Base-by-base conservation (phyloP, 139 green algal genomes). In the Micractinium conductrix region DNA sequence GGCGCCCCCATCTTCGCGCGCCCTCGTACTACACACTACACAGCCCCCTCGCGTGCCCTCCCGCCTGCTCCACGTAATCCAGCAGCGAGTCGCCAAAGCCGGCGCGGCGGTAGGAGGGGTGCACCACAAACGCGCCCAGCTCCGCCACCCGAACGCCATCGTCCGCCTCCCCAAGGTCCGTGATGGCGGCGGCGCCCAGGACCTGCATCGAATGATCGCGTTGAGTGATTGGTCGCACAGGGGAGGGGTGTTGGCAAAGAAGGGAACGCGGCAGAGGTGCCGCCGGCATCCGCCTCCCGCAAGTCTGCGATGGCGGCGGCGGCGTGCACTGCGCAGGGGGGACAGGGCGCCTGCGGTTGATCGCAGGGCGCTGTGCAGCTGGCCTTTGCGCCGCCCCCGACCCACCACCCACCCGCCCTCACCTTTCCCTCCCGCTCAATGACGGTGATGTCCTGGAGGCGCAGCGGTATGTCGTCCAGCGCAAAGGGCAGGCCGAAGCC, bases 71-170 rank as follows among this genome's bases (percentile, higher is more conserved):
- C 30, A 93, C 84, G 37, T 91, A 93, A 71, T 93, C 94, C 69
- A 99, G 90, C 88, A 99, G 80, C 40, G 87, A 91, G 91, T 99
- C 97, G 24, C 97, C 97, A 21, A 94, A 91, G 26, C 97, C 97
- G 4, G 89, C 89, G 55, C 93, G 89, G 12, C 95, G 88, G 89
- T 91, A 96, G 10, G 89, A 76, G 0, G 91, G 83, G 79, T 93
- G 83, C 28, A 99, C 94, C 38, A 93, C 95, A 83, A 99, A 98
- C 21, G 96, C 94, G 30, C 92, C 93, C 44, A 99, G 87, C 92
- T 99, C 97, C 1, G 91, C 94, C 12, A 94, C 87, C 6, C 70
- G 70, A n/a, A 83, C 72, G 7, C 88, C 91, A n/a, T 93, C 89
- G 0, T 68, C 78, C 4, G 83, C 89, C 30, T 38, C 0, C 2